Percentiles rank a stretch among this genome's conserved stretches.
Evolutionary conservation across 2,329 filamentous ascomycete genomes (phyloP).

Genomic region (Nemania sp.): DNA sequence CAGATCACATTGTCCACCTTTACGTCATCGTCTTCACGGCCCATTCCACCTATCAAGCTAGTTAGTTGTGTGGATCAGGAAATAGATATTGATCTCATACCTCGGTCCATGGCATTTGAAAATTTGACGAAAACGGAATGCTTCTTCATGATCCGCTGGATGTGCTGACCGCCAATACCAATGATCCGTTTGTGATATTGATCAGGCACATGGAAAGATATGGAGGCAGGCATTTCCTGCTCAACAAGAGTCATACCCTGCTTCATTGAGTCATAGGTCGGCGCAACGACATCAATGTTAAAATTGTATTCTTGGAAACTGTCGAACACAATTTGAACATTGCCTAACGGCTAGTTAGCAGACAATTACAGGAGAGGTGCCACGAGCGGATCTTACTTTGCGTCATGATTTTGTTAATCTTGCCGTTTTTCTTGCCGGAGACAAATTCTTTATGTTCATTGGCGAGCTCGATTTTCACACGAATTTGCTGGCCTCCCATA

Average conservation of each 20-base stretch:
- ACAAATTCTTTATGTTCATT: slow-evolving; percentile 99
- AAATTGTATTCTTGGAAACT: slow-evolving; percentile 99
- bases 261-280: slow-evolving; percentile 91
- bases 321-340: slow-evolving; percentile 98
- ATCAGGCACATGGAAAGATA: slow-evolving; percentile 98
- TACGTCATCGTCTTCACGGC: slow-evolving; percentile 95
- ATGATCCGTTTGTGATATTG: slow-evolving; percentile 99
- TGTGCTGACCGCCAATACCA: slow-evolving; percentile 96
- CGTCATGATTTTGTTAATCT: slow-evolving; percentile 99
- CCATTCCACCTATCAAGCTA: slow-evolving; percentile 63
- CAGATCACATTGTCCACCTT: slow-evolving; percentile 99
- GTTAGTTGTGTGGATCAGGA: slow-evolving; percentile 5
- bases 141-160: slow-evolving; percentile 99
- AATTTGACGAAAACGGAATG: slow-evolving; percentile 99
- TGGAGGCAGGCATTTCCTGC: slow-evolving; percentile 98
- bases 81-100: slow-evolving; percentile 42
- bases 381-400: slow-evolving; percentile 65
- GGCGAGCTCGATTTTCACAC: slow-evolving; percentile 97
- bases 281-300: slow-evolving; percentile 95
- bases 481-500: slow-evolving; percentile 77
- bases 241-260: slow-evolving; percentile 90
- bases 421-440: slow-evolving; percentile 99
- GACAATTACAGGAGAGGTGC: no score
- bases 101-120: slow-evolving; percentile 97
- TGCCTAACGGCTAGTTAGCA: slow-evolving; percentile 58